Base-by-base conservation (phyloP, 345 rosid genomes). In the Aquilaria malaccensis region DNA sequence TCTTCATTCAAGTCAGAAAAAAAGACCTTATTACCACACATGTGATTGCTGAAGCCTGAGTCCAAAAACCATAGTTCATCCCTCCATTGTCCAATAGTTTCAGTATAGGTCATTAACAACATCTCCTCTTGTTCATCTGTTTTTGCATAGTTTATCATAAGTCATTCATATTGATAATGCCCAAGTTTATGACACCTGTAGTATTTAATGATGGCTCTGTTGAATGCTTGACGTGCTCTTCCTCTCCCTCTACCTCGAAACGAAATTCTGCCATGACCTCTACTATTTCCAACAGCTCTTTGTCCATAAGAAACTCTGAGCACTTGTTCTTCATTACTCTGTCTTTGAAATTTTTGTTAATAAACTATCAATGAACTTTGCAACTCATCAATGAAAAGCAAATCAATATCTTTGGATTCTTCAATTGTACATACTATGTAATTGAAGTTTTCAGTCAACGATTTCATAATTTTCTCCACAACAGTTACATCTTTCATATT, bases 151-250 rank as follows among this genome's bases (percentile, higher is more conserved):
- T 62, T 50, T 37, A 9, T 56, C 12, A n/a, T 41, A 10, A 9
- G 53, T n/a, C 56, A 62, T 2, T 62, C 66, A 50, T 41, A 50
- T n/a, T 50, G 56, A 62, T 30, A 63, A 45, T 63, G 67, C 9
- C 59, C 67, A 29, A 63, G 45, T 30, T 63, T 41, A 54, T 63
- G 59, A 14, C 33, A 57, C 4, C 29, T 33, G 46, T 32, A 57
- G 13, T 45, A 57, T n/a, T 57, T 45, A 12, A 33, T 12, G 1
- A 9, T 37, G 7, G 7, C 6, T 9, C 7, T 37, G 43, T 37
- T 37, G 43, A 37, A 37, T 37, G 22, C 22, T 22, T 22, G 22
- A 22, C 22, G 22, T 22, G 22, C 22, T 22, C 22, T 22, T 22
- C 22, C 22, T 22, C 22, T 22, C 0, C 22, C 22, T 1, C 22